Evolutionary conservation across 805 yeast species (phyloP).

Genomic region (Lipomyces anomalus): DNA sequence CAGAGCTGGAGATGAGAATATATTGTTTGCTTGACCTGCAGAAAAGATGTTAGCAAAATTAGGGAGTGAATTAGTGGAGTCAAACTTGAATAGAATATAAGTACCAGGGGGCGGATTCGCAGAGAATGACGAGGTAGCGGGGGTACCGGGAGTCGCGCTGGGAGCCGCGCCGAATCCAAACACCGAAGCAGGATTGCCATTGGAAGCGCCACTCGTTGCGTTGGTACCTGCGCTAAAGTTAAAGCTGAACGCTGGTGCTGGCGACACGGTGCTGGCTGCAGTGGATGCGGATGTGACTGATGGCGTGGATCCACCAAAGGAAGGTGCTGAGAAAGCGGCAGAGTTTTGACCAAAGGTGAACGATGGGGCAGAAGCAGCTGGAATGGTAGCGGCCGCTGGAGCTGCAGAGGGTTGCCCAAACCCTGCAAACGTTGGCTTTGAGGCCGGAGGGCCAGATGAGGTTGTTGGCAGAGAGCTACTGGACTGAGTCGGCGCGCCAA

Average conservation of each 20-base stretch:
- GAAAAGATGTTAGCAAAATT: too few species aligned
- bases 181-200: constrained; percentile 13
- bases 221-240: constrained; percentile 6
- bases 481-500: constrained; percentile 7
- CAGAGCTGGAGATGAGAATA: constrained; percentile 16
- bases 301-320: neutral
- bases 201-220: neutral
- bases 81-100: too few species aligned
- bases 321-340: neutral
- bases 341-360: constrained; percentile 4
- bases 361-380: constrained; percentile 2
- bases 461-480: neutral
- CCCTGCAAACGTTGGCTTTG: constrained; percentile 1
- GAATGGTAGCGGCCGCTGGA: constrained; percentile 2
- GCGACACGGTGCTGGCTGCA: neutral
- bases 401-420: constrained; percentile 2
- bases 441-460: neutral
- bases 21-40: constrained; percentile 6
- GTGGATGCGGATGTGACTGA: constrained; percentile 1
- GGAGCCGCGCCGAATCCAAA: constrained; percentile 17
- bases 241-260: constrained; percentile 5
- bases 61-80: too few species aligned
- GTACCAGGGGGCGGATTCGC: neutral
- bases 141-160: neutral
- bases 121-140: constrained; percentile 1